Conservation (phyloP, 2,329 filamentous ascomycete genomes). For the Verticillium nubilum region DNA sequence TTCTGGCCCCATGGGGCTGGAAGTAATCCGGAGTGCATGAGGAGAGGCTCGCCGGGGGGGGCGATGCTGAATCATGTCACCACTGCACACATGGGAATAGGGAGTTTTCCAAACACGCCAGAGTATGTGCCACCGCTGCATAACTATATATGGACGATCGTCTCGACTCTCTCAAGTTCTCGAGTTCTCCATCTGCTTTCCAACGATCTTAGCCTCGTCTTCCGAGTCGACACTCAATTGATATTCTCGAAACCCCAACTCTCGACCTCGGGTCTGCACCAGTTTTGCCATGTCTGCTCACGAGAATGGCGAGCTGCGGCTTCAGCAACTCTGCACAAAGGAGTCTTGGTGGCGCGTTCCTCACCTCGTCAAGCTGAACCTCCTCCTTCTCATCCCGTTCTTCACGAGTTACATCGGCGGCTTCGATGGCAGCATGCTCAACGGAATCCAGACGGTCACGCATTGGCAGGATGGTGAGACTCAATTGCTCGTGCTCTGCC, state of each 20-base stretch:
- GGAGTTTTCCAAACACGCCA: background rate
- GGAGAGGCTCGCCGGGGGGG: background rate
- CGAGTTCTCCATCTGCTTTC: background rate
- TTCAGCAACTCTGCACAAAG: constrained; percentile 39
- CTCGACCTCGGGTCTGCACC: background rate
- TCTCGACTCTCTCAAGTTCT: background rate
- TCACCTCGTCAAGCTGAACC: constrained; percentile 51
- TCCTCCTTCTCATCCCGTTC: constrained; percentile 44
- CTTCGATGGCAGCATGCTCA: constrained; percentile 42
- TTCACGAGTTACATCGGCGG: constrained; percentile 51
- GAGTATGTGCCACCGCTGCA: background rate
- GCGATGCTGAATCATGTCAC: no score
- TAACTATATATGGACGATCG: background rate
- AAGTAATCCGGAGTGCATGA: background rate
- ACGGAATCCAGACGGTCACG: background rate
- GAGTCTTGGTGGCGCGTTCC: constrained; percentile 49
- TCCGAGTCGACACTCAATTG: background rate
- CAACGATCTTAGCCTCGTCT: background rate
- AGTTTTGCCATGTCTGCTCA: background rate
- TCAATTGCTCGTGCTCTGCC: constrained; percentile 29
- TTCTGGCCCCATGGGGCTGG: background rate
- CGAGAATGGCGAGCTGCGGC: background rate
- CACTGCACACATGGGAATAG: no score
- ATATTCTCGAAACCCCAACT: background rate
- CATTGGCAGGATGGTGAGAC: background rate